Evolutionary conservation across 352 stramenopile species (phyloP).

Genomic region (Phytophthora sansomeana): DNA sequence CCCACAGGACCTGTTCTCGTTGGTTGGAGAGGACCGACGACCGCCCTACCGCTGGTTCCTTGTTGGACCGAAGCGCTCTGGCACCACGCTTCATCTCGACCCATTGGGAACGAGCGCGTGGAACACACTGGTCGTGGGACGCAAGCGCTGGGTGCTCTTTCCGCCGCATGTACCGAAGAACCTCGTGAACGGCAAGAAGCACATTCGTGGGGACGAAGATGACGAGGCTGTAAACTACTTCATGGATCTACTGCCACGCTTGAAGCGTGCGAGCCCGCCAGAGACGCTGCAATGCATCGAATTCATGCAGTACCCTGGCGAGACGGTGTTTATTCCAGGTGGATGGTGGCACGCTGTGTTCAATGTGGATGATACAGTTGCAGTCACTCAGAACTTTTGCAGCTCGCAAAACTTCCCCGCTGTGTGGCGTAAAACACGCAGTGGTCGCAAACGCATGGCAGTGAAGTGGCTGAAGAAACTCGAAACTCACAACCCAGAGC

Average conservation of each 20-base stretch:
- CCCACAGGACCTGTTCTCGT: slow-evolving; percentile 82
- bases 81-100: slow-evolving; percentile 96
- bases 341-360: slow-evolving; percentile 95
- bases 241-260: slow-evolving; percentile 91
- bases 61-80: slow-evolving; percentile 91
- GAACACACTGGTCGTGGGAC: slow-evolving; percentile 95
- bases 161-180: slow-evolving; percentile 87
- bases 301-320: slow-evolving; percentile 90
- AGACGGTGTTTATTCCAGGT: slow-evolving; percentile 93
- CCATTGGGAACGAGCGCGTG: slow-evolving; percentile 96
- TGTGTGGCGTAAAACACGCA: slow-evolving; percentile 91
- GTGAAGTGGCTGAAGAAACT: slow-evolving; percentile 94
- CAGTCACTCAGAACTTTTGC: slow-evolving; percentile 96
- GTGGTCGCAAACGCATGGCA: slow-evolving; percentile 94
- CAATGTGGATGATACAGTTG: slow-evolving; percentile 92
- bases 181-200: slow-evolving; percentile 81
- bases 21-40: slow-evolving; percentile 82
- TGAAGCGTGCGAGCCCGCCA: slow-evolving; percentile 79
- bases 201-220: slow-evolving; percentile 89
- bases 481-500: slow-evolving; percentile 78
- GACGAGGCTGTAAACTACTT: slow-evolving; percentile 94
- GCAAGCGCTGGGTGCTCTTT: slow-evolving; percentile 98
- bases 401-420: slow-evolving; percentile 88
- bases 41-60: slow-evolving; percentile 98
- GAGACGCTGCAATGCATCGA: slow-evolving; percentile 82